Evolutionary conservation across 2,329 filamentous ascomycete genomes (phyloP).

Genomic region (Botrytis porri): DNA sequence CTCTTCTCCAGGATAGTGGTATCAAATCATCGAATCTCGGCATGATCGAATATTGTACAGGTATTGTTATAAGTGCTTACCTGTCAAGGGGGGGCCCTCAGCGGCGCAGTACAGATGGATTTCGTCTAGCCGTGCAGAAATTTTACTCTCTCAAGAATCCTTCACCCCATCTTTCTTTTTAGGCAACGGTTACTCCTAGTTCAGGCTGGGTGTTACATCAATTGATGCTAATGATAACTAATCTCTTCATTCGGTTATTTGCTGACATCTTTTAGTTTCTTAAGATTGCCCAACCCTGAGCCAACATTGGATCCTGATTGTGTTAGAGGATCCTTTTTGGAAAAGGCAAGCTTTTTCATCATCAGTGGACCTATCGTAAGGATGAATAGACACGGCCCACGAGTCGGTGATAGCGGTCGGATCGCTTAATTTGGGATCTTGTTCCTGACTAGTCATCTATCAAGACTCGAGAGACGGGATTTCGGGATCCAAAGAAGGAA

Average conservation of each 20-base stretch:
- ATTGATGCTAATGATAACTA: neutral
- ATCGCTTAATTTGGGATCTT: neutral
- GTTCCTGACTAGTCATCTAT: constrained; percentile 3
- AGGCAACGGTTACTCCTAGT: neutral
- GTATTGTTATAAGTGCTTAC: neutral
- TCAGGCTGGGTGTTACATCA: neutral
- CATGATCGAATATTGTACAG: neutral
- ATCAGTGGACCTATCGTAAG: neutral
- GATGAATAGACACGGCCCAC: neutral
- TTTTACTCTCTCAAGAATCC: neutral
- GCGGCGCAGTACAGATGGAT: neutral
- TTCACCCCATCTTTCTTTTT: neutral
- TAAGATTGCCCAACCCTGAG: neutral
- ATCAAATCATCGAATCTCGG: neutral
- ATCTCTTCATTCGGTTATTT: neutral
- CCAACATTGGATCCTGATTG: neutral
- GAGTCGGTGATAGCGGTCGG: neutral
- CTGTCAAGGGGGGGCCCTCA: neutral
- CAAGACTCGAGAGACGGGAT: neutral
- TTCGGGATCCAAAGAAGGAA: neutral
- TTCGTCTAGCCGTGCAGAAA: neutral
- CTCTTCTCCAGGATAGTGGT: too few species aligned
- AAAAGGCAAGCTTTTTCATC: neutral
- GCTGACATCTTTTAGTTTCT: neutral
- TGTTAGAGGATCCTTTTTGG: neutral